Conservation (phyloP, 176 grass and related monocot genomes). For the Avena insularis region DNA sequence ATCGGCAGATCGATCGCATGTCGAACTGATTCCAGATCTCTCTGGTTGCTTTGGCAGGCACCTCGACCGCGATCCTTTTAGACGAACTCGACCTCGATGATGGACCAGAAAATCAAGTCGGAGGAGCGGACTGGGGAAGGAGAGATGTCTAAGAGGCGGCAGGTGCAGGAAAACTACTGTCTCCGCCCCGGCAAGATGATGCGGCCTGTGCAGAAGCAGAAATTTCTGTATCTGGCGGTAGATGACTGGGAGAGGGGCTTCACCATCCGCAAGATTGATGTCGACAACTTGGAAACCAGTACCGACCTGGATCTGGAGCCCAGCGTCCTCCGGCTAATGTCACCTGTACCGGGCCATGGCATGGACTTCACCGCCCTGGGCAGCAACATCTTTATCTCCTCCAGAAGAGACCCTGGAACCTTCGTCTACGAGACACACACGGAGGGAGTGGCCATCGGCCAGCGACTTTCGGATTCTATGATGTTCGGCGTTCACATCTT, state of each 20-base stretch:
- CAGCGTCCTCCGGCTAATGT: background rate
- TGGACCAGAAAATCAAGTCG: background rate
- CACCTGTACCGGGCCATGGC: background rate
- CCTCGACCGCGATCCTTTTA: background rate
- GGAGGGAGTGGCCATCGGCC: background rate
- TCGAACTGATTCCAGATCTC: background rate
- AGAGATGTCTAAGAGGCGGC: background rate
- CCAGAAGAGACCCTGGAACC: background rate
- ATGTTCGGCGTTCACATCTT: background rate
- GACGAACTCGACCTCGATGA: background rate
- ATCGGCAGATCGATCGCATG: background rate
- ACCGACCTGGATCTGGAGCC: conserved; percentile 11
- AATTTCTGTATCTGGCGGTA: background rate
- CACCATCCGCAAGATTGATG: background rate
- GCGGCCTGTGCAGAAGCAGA: background rate
- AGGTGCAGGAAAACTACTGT: background rate
- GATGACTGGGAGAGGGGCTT: conserved; percentile 6
- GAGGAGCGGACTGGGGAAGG: background rate
- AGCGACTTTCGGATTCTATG: background rate
- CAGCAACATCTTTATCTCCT: background rate
- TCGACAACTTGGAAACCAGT: background rate
- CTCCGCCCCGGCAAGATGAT: background rate
- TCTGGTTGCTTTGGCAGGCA: background rate
- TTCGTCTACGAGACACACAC: background rate
- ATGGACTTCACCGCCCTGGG: background rate